Base-by-base conservation (phyloP, 345 rosid genomes). In the Psidium friedrichsthalianum region DNA sequence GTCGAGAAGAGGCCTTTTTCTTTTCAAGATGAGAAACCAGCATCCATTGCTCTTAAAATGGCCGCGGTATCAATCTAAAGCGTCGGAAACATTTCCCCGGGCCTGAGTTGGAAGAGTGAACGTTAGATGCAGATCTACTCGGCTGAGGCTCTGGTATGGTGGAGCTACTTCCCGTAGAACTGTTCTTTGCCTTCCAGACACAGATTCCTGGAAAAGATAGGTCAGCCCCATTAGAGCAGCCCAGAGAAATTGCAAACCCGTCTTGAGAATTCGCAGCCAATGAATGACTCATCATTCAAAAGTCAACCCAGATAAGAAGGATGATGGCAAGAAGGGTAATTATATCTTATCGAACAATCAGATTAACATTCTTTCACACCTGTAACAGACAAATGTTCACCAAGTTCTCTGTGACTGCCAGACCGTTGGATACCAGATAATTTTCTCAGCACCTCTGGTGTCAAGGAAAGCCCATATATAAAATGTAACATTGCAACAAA, bases 181-280 rank as follows among this genome's bases (percentile, higher is more conserved):
- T 88, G 84, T 90, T 90, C 94, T 86, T 97, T 42, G 96, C 98
- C 92, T 95, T 97, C 96, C 98, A 97, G 83, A 96, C 91, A 74
- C 93, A 90, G 56, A 89, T 87, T 82, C 93, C 98, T 97, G 82
- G 42, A 84, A 88, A 32, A 84, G 49, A 87, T 29, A 85, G 81
- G 59, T 80, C 14, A 58, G 32, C 76, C 47, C 51, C 54, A 83
- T 82, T 56, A 83, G 11, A 82, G 74, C 47, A 69, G 80, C 7
- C 55, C 84, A 82, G 42, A 58, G 44, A 81, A 44, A 58, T 86
- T 84, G 83, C 24, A 56, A 29, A n/a, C 8, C 4, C 13, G 40
- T 55, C 58, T 16, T 51, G 80, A 4, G 36, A n/a, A 69, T 42
- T 13, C 80, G 10, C 24, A 36, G 47, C 47, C 6, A 69, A 21